These are phyloP conservation scores for Aspergillus glaucus DNA, from an alignment of 2,329 filamentous ascomycete species.

Conservation along the genomic window DNA sequence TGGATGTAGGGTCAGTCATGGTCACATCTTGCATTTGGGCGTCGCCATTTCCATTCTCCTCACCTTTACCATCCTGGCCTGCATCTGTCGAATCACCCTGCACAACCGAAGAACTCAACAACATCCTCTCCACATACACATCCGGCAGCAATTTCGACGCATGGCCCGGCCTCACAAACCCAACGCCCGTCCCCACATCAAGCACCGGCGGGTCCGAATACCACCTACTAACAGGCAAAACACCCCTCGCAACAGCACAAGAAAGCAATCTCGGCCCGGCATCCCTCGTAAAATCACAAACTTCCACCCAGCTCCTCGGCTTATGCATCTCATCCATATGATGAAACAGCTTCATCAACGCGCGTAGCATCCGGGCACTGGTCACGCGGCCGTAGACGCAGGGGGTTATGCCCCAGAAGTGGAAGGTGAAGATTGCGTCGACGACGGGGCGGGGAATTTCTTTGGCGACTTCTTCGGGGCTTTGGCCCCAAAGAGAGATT, in stretches of 20 bases:
- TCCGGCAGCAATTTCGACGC: constrained; percentile 7
- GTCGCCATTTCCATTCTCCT: neutral
- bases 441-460: neutral
- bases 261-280: constrained; percentile 27
- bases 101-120: neutral
- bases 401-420: constrained; percentile 23
- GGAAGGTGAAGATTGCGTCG: constrained; percentile 8
- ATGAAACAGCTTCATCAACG: constrained; percentile 21
- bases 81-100: neutral
- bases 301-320: constrained; percentile 9
- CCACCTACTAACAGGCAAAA: constrained; percentile 18
- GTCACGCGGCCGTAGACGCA: neutral
- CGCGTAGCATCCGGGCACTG: constrained; percentile 1
- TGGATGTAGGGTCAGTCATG: too few relatives aligned
- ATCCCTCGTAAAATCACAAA: constrained; percentile 17
- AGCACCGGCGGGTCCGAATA: constrained; percentile 11
- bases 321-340: constrained; percentile 15
- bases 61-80: neutral
- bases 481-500: neutral
- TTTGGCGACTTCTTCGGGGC: neutral
- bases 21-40: too few relatives aligned
- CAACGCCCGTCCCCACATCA: neutral
- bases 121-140: constrained; percentile 9
- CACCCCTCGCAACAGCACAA: constrained; percentile 5
- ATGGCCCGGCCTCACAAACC: constrained; percentile 9